A percentile compares a stretch with the other conserved stretches of the same genome.
Evolutionary conservation across 768 basidiomycete species (phyloP).

Genomic region (Hortiboletus campestris): DNA sequence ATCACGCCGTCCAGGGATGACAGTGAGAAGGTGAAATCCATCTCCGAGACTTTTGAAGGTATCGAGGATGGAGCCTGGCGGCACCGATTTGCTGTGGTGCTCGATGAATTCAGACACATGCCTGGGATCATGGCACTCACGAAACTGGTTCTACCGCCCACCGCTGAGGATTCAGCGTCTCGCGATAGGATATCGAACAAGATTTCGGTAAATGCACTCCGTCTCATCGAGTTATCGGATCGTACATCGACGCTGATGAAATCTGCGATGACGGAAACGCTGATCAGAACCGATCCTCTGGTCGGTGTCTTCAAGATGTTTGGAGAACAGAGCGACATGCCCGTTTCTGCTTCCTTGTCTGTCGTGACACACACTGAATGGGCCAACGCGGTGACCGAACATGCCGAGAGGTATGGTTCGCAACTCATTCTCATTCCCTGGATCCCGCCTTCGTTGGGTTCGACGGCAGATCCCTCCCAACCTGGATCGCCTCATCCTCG

Average conservation of each 20-base stretch:
- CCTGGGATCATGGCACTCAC: conserved; percentile 88
- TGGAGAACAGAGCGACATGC: conserved; percentile 63
- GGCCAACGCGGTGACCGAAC: conserved; percentile 58
- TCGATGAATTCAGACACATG: conserved; percentile 87
- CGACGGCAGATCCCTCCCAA: conserved; percentile 31
- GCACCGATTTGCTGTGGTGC: conserved; percentile 72
- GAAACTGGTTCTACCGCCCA: conserved; percentile 63
- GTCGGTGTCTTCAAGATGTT: conserved; percentile 77
- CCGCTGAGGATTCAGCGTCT: conserved; percentile 7
- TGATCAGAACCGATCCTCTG: conserved; percentile 70
- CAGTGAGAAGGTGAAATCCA: not conserved
- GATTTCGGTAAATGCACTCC: conserved; percentile 64
- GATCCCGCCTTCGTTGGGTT: conserved; percentile 47
- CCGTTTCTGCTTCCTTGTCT: conserved; percentile 65
- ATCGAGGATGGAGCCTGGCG: conserved; percentile 18
- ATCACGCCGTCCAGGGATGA: not conserved
- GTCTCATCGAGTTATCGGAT: conserved; percentile 85
- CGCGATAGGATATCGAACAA: not conserved
- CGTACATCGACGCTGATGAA: conserved; percentile 86
- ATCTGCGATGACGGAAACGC: conserved; percentile 68
- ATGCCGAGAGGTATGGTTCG: conserved; percentile 53
- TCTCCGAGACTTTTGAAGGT: not conserved
- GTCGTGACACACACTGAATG: conserved; percentile 79
- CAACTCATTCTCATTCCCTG: conserved; percentile 87
- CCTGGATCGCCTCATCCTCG: conserved; percentile 11